Conservation (phyloP, 2,329 filamentous ascomycete genomes). For the Talaromyces pinophilus region DNA sequence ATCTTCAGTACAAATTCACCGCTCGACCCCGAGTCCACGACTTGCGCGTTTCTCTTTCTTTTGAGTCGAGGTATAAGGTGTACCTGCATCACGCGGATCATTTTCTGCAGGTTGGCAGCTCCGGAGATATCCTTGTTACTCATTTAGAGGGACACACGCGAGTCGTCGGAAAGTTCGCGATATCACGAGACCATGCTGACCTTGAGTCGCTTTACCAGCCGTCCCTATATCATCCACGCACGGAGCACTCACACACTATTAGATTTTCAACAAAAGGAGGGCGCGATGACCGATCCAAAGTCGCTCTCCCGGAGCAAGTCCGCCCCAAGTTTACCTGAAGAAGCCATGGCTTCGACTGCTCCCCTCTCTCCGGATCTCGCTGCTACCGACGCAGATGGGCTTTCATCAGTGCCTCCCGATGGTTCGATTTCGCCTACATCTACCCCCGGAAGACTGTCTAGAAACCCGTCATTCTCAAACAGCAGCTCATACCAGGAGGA, state of each 20-base stretch:
- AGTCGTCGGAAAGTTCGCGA: constrained; percentile 24
- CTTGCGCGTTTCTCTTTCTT: background rate
- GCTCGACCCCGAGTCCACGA: background rate
- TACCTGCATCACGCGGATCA: constrained; percentile 1
- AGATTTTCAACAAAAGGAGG: constrained; percentile 39
- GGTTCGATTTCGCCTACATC: constrained; percentile 34
- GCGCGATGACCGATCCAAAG: constrained; percentile 34
- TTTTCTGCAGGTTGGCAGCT: background rate
- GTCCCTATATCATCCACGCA: constrained; percentile 35
- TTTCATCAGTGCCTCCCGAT: constrained; percentile 29
- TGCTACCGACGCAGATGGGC: constrained; percentile 33
- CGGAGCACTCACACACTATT: constrained; percentile 41
- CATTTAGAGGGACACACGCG: constrained; percentile 4
- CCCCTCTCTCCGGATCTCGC: constrained; percentile 30
- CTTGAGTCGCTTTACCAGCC: constrained; percentile 40
- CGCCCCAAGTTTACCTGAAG: constrained; percentile 27
- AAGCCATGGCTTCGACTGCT: constrained; percentile 32
- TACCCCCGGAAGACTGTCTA: constrained; percentile 58
- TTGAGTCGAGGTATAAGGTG: background rate
- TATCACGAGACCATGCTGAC: constrained; percentile 39
- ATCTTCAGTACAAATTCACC: background rate
- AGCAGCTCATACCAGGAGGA: constrained; percentile 85
- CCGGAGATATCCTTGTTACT: background rate
- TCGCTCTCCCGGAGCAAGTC: constrained; percentile 29
- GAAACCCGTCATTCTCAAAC: constrained; percentile 78